Percentiles rank a stretch among this genome's conserved stretches.
phyloP scores from a whole-genome alignment of 2,329 filamentous ascomycete species.

The Acrocalymma vagum region DNA sequence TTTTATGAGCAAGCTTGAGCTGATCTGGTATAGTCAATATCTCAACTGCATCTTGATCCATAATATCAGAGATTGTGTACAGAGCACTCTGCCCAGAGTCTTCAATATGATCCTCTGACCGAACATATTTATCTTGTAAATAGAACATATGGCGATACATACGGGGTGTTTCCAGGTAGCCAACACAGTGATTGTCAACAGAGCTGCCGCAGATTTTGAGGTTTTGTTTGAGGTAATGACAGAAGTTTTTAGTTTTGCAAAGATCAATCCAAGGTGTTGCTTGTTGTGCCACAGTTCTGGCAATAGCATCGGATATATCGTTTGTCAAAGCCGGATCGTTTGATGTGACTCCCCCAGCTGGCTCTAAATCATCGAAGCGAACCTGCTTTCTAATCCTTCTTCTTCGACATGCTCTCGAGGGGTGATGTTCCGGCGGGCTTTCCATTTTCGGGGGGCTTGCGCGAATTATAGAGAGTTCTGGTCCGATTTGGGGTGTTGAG shows the following conservation, averaged over 20 bases:
- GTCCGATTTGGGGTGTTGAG: too few species aligned
- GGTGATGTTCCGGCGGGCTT: too few species aligned
- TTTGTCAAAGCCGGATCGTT: background rate
- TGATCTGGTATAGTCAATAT: constrained; percentile 7
- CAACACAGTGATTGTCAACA: constrained; percentile 20
- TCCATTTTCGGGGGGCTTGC: too few species aligned
- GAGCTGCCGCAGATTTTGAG: constrained; percentile 7
- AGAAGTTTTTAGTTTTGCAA: constrained; percentile 31
- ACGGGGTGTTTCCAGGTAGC: constrained; percentile 29
- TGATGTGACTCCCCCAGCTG: too few species aligned
- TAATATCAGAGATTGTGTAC: constrained; percentile 5
- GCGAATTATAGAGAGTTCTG: too few species aligned
- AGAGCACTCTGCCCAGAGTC: background rate
- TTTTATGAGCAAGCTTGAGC: constrained; percentile 13
- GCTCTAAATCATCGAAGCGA: constrained; percentile 12
- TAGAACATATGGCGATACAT: constrained; percentile 32
- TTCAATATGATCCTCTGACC: background rate
- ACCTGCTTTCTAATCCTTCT: constrained; percentile 21
- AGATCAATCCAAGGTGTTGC: constrained; percentile 21
- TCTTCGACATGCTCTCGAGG: constrained; percentile 17
- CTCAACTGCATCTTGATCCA: constrained; percentile 6
- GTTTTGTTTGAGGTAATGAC: constrained; percentile 26
- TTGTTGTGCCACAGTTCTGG: constrained; percentile 2
- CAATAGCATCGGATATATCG: background rate
- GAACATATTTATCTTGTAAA: constrained; percentile 11